phyloP scores from a whole-genome alignment of 495 filamentous ascomycete genomes.

The Daldinia caldariorum region DNA sequence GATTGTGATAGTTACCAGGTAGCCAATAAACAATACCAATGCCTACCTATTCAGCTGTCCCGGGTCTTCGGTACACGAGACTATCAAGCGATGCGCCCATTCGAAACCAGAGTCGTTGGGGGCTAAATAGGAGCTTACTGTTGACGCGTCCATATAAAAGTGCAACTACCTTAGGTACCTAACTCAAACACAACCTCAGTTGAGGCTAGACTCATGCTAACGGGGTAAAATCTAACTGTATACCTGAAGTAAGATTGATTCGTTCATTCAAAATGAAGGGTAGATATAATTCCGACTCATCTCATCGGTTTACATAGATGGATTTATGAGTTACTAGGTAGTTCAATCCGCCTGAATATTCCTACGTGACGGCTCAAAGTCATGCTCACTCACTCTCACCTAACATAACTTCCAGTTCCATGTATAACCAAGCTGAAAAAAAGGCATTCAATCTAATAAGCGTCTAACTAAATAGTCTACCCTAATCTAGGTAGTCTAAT shows the following conservation, averaged over 20 bases:
- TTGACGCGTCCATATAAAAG: neutral
- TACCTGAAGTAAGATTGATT: too few relatives aligned
- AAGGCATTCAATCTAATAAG: neutral
- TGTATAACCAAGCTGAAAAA: slow-evolving; percentile 8
- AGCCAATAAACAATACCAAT: neutral
- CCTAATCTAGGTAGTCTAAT: too few relatives aligned
- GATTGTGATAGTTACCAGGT: neutral
- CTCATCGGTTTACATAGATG: too few relatives aligned
- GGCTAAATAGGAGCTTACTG: neutral
- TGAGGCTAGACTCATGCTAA: neutral
- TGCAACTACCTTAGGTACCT: neutral
- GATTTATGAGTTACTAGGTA: neutral
- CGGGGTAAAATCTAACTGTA: neutral
- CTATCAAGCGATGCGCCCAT: slow-evolving; percentile 3
- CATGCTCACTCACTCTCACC: too few relatives aligned
- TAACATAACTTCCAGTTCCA: neutral
- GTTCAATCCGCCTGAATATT: neutral
- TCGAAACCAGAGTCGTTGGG: neutral
- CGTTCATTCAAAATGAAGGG: neutral
- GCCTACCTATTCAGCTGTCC: slow-evolving; percentile 5
- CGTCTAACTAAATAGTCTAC: neutral
- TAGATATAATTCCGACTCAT: neutral
- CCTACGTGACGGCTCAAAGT: neutral
- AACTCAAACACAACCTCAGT: neutral
- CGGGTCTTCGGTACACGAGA: slow-evolving; percentile 4